Evolutionary conservation across 106 monocot species (phyloP), one percentile per base, ranked within the genome.

Genomic region (Dioscorea zingiberensis): DNA sequence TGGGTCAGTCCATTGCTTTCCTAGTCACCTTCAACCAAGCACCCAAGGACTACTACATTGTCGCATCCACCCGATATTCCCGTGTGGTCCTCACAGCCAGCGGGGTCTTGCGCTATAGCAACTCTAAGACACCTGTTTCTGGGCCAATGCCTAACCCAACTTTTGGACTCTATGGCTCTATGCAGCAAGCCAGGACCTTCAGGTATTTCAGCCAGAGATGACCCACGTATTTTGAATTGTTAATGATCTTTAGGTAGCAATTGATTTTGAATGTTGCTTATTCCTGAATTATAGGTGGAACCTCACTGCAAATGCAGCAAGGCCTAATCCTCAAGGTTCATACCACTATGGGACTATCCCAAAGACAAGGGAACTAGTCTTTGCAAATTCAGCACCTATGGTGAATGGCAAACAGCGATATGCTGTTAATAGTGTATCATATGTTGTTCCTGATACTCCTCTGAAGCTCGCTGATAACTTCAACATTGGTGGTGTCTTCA

Each of bases 141-240:
- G 92, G 88, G 1, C 68, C 76, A 15, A 25, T 97, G 16, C 88
- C 97, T 0, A 22, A 73, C 19, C 85, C 95, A 7, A 12, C 78
- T 3, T 19, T 21, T 25, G 25, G 60, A 0, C 8, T 73, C 0
- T 62, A 79, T 24, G 72, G 83, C 71, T 97, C 97, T 23, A 75
- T 92, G 78, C 55, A 55, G 58, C 92, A 97, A 80, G 97, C 97
- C 27, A 81, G 72, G 53, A 79, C 80, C 55, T 72, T 97, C 66
- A 74, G 93, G 90, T 91, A 67, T 11, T 47, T 30, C 7, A 27
- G 16, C 1, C 21, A 32, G 4, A 7, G 14, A 25, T 2, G 16
- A 62, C 1, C 30, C 24, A 14, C 17, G 14, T 16, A 25, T 0
- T 29, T 27, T 18, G 26, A 29, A 2, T 38, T 15, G 61, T 0